Evolutionary conservation across 2,329 filamentous ascomycete genomes (phyloP).

Genomic region (Aureobasidium leucospermi): DNA sequence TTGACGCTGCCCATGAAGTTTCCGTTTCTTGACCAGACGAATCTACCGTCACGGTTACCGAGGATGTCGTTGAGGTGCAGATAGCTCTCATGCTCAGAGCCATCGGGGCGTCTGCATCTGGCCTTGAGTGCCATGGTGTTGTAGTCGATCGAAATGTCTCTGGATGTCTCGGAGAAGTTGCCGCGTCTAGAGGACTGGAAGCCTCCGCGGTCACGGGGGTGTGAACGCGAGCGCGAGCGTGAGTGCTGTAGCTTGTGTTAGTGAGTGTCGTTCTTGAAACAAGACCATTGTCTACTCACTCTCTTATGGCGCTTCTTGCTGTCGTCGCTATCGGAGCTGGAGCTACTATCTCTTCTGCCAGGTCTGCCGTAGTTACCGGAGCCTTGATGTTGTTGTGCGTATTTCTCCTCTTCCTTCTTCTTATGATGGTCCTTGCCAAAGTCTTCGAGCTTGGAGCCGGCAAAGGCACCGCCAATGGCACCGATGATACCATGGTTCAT

Average conservation of each 20-base stretch:
- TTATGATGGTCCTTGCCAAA: conserved; percentile 42
- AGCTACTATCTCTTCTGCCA: conserved; percentile 2
- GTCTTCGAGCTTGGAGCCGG: conserved; percentile 49
- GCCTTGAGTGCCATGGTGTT: conserved; percentile 28
- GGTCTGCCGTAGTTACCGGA: conserved; percentile 5
- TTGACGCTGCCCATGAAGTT: conserved; percentile 31
- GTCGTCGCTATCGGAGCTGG: conserved; percentile 10
- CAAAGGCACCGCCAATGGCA: conserved; percentile 48
- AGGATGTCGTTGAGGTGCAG: conserved; percentile 33
- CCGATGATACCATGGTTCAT: conserved; percentile 51
- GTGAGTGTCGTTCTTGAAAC: background rate
- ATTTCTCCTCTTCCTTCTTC: conserved; percentile 23
- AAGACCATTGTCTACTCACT: background rate
- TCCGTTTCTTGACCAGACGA: conserved; percentile 30
- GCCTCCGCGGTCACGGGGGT: background rate
- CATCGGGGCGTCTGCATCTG: conserved; percentile 26
- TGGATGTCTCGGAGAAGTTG: conserved; percentile 32
- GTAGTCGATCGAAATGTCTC: conserved; percentile 28
- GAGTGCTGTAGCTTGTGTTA: background rate
- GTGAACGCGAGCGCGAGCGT: background rate
- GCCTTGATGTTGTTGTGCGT: background rate
- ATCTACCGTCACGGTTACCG: conserved; percentile 30
- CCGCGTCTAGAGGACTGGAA: conserved; percentile 21
- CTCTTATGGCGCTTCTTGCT: background rate
- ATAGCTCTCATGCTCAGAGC: conserved; percentile 26